These are phyloP conservation scores for Pseudomicrostroma phylloplanum DNA, from an alignment of 1,284 basidiomycete genomes.

Conservation along the genomic window DNA sequence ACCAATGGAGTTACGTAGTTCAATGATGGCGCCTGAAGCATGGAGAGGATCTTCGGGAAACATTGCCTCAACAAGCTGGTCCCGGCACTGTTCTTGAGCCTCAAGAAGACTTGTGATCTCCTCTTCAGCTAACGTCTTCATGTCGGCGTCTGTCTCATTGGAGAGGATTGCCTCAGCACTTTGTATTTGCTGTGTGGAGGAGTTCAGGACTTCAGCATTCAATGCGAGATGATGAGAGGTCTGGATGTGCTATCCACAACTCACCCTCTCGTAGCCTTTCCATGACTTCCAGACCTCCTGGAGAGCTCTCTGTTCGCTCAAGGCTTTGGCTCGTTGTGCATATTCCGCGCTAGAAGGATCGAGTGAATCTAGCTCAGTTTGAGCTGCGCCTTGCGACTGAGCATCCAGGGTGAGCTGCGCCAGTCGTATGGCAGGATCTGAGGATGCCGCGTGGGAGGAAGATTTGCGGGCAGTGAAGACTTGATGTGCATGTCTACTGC, in stretches of 20 bases:
- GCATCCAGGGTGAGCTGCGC: background rate
- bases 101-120: constrained; percentile 61
- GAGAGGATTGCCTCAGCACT: background rate
- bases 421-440: constrained; percentile 50
- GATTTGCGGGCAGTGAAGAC: too few relatives aligned
- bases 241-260: background rate
- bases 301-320: background rate
- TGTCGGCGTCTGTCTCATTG: constrained; percentile 60
- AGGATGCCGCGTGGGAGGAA: too few relatives aligned
- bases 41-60: constrained; percentile 56
- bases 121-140: constrained; percentile 68
- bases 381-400: background rate
- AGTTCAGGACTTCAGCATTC: too few relatives aligned
- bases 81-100: constrained; percentile 56
- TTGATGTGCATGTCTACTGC: too few relatives aligned
- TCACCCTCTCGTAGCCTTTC: background rate
- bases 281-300: background rate
- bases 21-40: constrained; percentile 70
- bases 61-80: constrained; percentile 65
- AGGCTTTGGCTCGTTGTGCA: background rate
- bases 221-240: background rate
- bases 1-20: constrained; percentile 86
- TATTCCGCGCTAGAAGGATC: background rate
- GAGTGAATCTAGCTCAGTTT: background rate
- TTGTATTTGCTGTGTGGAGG: background rate